Evolutionary conservation across 192 early-diverging fungal genomes (phyloP).

Genomic region (Gigaspora rosea): DNA sequence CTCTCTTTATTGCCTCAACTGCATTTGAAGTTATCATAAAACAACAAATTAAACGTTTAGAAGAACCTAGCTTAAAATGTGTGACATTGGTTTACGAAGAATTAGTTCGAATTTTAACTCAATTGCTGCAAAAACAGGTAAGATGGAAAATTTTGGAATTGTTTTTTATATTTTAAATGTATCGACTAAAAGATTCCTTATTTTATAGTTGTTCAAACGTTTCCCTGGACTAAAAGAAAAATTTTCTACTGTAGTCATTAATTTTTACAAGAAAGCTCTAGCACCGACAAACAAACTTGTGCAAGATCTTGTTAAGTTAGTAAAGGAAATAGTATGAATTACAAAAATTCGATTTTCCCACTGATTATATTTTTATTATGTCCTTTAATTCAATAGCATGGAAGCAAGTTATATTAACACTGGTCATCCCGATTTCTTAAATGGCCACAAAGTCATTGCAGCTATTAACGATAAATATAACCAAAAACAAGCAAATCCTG

Average conservation of each 20-base stretch:
- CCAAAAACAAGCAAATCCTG: constrained; percentile 57
- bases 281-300: constrained; percentile 94
- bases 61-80: constrained; percentile 97
- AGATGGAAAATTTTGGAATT: background rate
- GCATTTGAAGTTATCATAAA: constrained; percentile 99
- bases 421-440: constrained; percentile 97
- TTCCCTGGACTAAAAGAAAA: constrained; percentile 94
- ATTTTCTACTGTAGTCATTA: constrained; percentile 91
- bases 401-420: constrained; percentile 99
- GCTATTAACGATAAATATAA: constrained; percentile 87
- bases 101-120: constrained; percentile 90
- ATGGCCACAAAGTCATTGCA: constrained; percentile 93
- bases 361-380: background rate
- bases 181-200: background rate
- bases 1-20: constrained; percentile 96
- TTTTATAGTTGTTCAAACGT: constrained; percentile 79
- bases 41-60: constrained; percentile 97
- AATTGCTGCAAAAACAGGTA: constrained; percentile 85
- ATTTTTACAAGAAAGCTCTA: constrained; percentile 91
- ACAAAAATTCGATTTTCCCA: background rate
- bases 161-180: background rate
- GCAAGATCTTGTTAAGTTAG: constrained; percentile 82
- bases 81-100: constrained; percentile 97
- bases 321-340: constrained; percentile 10
- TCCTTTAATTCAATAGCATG: constrained; percentile 56